Conservation (phyloP, 352 stramenopile species). For the Phytophthora brassicae region DNA sequence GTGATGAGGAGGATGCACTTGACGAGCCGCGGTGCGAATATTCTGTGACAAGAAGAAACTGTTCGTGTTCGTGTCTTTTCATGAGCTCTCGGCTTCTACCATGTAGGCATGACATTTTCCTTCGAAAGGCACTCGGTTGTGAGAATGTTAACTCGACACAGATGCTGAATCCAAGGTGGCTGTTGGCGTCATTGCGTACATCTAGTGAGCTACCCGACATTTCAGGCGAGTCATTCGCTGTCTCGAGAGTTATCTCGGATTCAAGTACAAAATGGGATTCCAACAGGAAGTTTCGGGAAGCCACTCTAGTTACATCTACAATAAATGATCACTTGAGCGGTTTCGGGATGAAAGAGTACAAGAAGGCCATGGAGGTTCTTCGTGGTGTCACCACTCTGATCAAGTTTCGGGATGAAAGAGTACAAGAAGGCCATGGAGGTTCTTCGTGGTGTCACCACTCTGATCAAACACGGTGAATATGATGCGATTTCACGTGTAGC, state of each 20-base stretch:
- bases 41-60: constrained; percentile 10
- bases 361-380: background rate
- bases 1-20: background rate
- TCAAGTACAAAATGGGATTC: constrained; percentile 6
- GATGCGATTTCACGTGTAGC: background rate
- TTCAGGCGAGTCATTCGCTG: background rate
- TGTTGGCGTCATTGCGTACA: constrained; percentile 8
- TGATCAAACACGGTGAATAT: constrained; percentile 16
- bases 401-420: constrained; percentile 12
- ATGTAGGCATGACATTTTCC: constrained; percentile 20
- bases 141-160: constrained; percentile 19
- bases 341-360: constrained; percentile 15
- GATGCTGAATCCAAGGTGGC: constrained; percentile 12
- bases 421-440: constrained; percentile 1
- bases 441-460: background rate
- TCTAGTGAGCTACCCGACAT: background rate
- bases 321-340: constrained; percentile 18
- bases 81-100: constrained; percentile 15
- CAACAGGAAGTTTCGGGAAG: constrained; percentile 15
- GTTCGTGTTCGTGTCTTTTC: constrained; percentile 27
- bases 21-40: constrained; percentile 23
- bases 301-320: background rate
- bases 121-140: constrained; percentile 8
- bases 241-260: background rate
- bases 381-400: too few relatives aligned